Percentiles rank a stretch among this genome's conserved stretches.
These are phyloP conservation scores for Pichia manshurica DNA, from an alignment of 805 yeast species.

Conservation along the genomic window DNA sequence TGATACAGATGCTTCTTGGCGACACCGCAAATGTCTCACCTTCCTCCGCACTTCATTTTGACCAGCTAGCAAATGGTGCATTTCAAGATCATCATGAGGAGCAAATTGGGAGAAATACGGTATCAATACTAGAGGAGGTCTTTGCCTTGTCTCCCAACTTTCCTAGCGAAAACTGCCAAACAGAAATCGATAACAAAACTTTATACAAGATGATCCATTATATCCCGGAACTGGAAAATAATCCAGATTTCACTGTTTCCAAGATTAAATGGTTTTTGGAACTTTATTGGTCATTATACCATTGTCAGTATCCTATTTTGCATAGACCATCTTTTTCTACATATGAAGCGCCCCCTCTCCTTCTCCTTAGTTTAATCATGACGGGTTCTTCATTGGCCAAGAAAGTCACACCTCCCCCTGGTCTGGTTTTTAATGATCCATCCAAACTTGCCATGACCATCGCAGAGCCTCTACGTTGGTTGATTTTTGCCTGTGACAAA, in stretches of 20 bases:
- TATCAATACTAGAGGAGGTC: slow-evolving; percentile 20
- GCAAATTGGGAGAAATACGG: slow-evolving; percentile 17
- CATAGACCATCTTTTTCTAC: slow-evolving; percentile 49
- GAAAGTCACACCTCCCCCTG: slow-evolving; percentile 8
- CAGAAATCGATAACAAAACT: slow-evolving; percentile 16
- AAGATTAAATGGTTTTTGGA: slow-evolving; percentile 24
- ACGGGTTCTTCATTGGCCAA: slow-evolving; percentile 40
- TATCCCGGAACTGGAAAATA: slow-evolving; percentile 17
- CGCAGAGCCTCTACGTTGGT: slow-evolving; percentile 40
- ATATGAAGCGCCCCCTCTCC: slow-evolving; percentile 42
- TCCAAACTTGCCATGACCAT: slow-evolving; percentile 32
- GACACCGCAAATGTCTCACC: slow-evolving; percentile 15
- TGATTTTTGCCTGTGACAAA: slow-evolving; percentile 39
- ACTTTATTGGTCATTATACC: slow-evolving; percentile 50
- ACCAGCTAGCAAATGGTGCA: slow-evolving; percentile 16
- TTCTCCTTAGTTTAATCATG: slow-evolving; percentile 50
- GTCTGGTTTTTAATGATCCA: slow-evolving; percentile 12
- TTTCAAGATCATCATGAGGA: slow-evolving; percentile 16
- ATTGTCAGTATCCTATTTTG: slow-evolving; percentile 46
- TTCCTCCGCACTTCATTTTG: slow-evolving; percentile 5
- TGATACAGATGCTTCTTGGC: slow-evolving; percentile 18
- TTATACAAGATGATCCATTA: slow-evolving; percentile 16
- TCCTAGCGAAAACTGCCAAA: slow-evolving; percentile 21
- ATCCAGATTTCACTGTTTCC: slow-evolving; percentile 19
- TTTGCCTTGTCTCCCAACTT: slow-evolving; percentile 23